A percentile compares a stretch with the other conserved stretches of the same genome.
Evolutionary conservation across 2,329 filamentous ascomycete species (phyloP).

Genomic region (Diaporthe sp.): DNA sequence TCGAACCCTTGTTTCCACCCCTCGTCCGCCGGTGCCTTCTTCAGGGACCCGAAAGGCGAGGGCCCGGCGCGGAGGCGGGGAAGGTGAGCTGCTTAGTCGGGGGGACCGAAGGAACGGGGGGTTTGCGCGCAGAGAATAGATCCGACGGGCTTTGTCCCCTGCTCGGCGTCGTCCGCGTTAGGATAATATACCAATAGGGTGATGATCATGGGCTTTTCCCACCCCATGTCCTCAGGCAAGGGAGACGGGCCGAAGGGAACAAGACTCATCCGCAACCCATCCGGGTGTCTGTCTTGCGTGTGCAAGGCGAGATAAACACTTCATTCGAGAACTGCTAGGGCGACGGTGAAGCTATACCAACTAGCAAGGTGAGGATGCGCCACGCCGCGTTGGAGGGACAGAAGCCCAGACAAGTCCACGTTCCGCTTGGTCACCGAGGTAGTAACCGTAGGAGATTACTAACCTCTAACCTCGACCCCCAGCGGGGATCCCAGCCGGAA

Average conservation of each 20-base stretch:
- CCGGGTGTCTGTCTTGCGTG: neutral
- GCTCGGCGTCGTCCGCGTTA: neutral
- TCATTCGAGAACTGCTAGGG: neutral
- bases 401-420: neutral
- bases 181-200: neutral
- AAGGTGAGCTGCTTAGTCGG: neutral
- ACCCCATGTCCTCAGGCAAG: conserved; percentile 8
- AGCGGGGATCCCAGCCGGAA: neutral
- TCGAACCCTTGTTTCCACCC: conserved; percentile 20
- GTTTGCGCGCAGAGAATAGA: neutral
- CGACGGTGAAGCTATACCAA: neutral
- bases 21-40: conserved; percentile 15
- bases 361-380: conserved; percentile 17
- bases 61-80: conserved; percentile 25
- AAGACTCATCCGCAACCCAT: neutral
- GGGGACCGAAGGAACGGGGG: neutral
- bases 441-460: neutral
- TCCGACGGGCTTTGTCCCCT: conserved; percentile 9
- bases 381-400: neutral
- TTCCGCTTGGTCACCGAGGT: conserved; percentile 12
- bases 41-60: conserved; percentile 9
- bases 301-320: neutral
- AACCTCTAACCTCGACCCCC: neutral
- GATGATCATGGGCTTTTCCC: neutral
- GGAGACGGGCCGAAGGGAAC: conserved; percentile 17